Evolutionary conservation across 2,329 filamentous ascomycete genomes (phyloP).

Genomic region (Neurospora sp.): DNA sequence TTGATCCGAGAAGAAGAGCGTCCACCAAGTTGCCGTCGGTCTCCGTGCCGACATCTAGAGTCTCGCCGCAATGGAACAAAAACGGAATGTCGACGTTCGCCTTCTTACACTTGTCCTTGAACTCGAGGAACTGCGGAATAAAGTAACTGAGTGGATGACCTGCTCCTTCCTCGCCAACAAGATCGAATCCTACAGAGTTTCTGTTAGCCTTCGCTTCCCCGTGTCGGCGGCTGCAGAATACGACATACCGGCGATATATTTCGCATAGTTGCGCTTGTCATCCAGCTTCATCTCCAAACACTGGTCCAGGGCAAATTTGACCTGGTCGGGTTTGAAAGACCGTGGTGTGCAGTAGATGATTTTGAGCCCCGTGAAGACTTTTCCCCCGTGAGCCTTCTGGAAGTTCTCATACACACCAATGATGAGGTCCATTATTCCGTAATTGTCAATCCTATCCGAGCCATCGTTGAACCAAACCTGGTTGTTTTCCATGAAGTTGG

Average conservation of each 20-base stretch:
- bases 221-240: too few relatives aligned
- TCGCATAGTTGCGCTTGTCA: too few relatives aligned
- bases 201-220: neutral
- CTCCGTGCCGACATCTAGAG: slow-evolving; percentile 53
- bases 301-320: slow-evolving; percentile 45
- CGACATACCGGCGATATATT: slow-evolving; percentile 48
- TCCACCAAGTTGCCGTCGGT: slow-evolving; percentile 60
- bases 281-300: slow-evolving; percentile 55
- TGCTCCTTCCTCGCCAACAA: slow-evolving; percentile 57
- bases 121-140: slow-evolving; percentile 43
- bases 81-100: slow-evolving; percentile 53
- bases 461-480: slow-evolving; percentile 51
- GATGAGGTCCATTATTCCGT: slow-evolving; percentile 51
- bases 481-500: slow-evolving; percentile 57
- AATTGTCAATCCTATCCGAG: slow-evolving; percentile 42
- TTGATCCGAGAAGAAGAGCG: slow-evolving; percentile 53
- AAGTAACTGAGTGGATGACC: slow-evolving; percentile 50
- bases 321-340: slow-evolving; percentile 39
- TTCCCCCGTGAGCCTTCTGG: slow-evolving; percentile 21
- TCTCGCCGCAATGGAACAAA: slow-evolving; percentile 69
- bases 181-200: slow-evolving; percentile 51
- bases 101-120: slow-evolving; percentile 39
- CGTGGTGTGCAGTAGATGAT: slow-evolving; percentile 63
- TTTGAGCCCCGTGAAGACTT: slow-evolving; percentile 54
- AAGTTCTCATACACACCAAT: slow-evolving; percentile 43